phyloP scores from a whole-genome alignment of 78 protist genomes.

The Planoprotostelium fungivorum region DNA sequence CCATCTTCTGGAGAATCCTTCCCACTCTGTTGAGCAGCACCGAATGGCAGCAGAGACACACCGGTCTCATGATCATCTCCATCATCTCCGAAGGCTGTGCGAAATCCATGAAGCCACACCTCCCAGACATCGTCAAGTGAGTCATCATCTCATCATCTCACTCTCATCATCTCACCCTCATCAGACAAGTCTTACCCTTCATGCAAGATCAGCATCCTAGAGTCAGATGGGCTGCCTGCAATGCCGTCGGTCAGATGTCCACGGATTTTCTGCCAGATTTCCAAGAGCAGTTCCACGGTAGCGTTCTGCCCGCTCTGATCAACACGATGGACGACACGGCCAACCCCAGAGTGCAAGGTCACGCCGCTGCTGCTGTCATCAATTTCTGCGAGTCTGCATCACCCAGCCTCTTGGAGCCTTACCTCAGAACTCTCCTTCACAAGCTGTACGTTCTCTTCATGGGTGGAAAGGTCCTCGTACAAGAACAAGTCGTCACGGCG shows the following conservation, averaged over 20 bases:
- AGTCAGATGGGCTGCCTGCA: constrained; percentile 85
- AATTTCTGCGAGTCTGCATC: constrained; percentile 46
- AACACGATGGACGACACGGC: constrained; percentile 34
- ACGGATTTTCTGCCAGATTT: constrained; percentile 63
- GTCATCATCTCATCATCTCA: constrained; percentile 13
- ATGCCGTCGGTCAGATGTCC: constrained; percentile 82
- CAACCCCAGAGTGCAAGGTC: constrained; percentile 64
- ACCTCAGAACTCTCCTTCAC: constrained; percentile 23
- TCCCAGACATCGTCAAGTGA: constrained; percentile 5
- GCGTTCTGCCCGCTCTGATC: constrained; percentile 35
- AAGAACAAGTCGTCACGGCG: constrained; percentile 29
- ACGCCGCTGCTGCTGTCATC: constrained; percentile 74
- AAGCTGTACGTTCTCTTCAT: constrained; percentile 20
- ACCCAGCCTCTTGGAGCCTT: constrained; percentile 40
- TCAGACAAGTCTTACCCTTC: neutral
- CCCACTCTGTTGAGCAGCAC: constrained; percentile 30
- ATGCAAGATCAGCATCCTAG: constrained; percentile 81
- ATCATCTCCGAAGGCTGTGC: constrained; percentile 59
- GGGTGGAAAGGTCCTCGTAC: constrained; percentile 2
- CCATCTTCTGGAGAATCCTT: constrained; percentile 8
- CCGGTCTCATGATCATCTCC: constrained; percentile 55
- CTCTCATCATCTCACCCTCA: neutral
- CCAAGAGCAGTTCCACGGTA: constrained; percentile 16
- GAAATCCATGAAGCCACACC: constrained; percentile 5
- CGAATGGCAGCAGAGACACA: constrained; percentile 62